phyloP scores from a whole-genome alignment of 179 eudicot species.

The Gypsophila paniculata region DNA sequence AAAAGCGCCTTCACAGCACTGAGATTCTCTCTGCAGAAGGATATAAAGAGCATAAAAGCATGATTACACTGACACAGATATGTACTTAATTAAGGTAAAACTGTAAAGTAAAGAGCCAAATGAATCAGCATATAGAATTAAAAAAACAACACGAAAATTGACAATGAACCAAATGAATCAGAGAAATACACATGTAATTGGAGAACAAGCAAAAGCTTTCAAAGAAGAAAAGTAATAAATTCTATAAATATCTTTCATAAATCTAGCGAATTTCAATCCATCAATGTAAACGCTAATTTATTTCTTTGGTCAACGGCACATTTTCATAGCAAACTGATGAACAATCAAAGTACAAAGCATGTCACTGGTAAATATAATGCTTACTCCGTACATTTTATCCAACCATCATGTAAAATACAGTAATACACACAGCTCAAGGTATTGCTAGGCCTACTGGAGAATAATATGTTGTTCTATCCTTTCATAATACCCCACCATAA shows the following conservation, averaged over 20 bases:
- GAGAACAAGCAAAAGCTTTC: neutral
- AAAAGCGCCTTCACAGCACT: conserved; percentile 76
- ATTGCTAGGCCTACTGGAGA: neutral
- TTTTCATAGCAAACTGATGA: neutral
- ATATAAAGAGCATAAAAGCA: conserved; percentile 17
- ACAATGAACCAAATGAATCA: neutral
- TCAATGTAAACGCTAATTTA: neutral
- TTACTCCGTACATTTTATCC: no score
- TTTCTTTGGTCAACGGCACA: neutral
- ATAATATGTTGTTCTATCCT: neutral
- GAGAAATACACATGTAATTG: neutral
- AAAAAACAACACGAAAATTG: neutral
- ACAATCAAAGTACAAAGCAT: neutral
- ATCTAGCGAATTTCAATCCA: neutral
- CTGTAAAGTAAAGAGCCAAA: neutral
- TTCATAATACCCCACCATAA: neutral
- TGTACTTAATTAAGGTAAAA: neutral
- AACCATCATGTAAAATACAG: no score
- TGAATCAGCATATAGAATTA: neutral
- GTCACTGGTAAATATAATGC: no score
- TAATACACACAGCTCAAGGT: neutral
- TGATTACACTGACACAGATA: neutral
- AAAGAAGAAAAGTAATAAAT: neutral
- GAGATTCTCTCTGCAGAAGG: conserved; percentile 56
- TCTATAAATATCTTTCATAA: neutral